These are phyloP conservation scores for Pontederia crassipes DNA, from an alignment of 176 grass and related monocot genomes.

Conservation along the genomic window DNA sequence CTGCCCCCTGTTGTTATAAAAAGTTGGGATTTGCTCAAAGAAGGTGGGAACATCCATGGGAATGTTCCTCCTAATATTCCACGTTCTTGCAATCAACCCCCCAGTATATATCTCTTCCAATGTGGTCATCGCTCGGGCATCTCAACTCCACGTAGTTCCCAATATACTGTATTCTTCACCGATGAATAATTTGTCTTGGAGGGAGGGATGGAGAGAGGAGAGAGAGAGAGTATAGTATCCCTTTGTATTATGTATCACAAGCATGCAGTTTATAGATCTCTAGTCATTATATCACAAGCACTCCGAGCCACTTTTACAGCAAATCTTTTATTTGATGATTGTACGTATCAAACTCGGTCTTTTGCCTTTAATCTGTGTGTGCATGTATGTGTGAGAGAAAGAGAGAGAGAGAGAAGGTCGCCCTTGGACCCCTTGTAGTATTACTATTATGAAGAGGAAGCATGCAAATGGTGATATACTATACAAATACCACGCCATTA, in stretches of 20 bases:
- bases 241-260: neutral
- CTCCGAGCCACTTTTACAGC: too few relatives aligned
- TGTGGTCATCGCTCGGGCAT: neutral
- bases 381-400: neutral
- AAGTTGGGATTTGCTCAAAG: neutral
- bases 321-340: too few relatives aligned
- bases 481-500: neutral
- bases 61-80: neutral
- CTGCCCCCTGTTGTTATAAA: neutral
- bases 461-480: neutral
- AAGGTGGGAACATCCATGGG: conserved; percentile 14
- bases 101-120: neutral
- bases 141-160: neutral
- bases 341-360: too few relatives aligned
- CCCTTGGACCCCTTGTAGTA: neutral
- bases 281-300: too few relatives aligned
- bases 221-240: neutral
- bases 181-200: neutral
- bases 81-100: neutral
- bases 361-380: neutral
- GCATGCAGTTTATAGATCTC: too few relatives aligned
- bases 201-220: neutral
- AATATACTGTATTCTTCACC: neutral
- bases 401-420: neutral
- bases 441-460: neutral